These are phyloP conservation scores for Solanum piurae DNA, from an alignment of 257 asterid species.

Conservation along the genomic window DNA sequence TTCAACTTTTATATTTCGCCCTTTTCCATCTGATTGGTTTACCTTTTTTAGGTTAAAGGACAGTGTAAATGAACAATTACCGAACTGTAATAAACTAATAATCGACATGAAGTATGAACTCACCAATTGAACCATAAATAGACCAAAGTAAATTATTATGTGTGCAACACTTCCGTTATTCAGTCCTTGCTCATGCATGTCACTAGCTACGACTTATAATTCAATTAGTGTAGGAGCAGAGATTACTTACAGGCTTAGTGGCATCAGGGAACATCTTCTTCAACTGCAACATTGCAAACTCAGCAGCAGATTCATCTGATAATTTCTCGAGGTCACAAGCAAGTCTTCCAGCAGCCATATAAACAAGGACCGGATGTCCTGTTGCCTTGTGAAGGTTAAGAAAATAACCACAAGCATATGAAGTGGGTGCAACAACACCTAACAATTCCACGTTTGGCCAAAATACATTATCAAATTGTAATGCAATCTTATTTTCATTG, in stretches of 20 bases:
- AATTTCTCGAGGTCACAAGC: conserved; percentile 89
- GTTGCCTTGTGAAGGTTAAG: conserved; percentile 97
- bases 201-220: not conserved
- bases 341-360: conserved; percentile 95
- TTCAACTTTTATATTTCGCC: not conserved
- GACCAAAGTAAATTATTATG: not conserved
- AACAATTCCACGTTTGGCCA: conserved; percentile 94
- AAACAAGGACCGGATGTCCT: conserved; percentile 83
- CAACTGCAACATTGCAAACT: conserved; percentile 72
- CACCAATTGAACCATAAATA: not conserved
- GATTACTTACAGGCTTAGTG: conserved; percentile 62
- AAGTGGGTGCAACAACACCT: conserved; percentile 76
- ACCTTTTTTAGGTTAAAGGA: not conserved
- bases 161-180: not conserved
- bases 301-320: conserved; percentile 62
- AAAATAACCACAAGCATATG: conserved; percentile 88
- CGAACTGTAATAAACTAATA: not conserved
- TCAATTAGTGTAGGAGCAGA: not conserved
- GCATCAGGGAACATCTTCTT: conserved; percentile 86
- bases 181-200: not conserved
- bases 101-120: not conserved
- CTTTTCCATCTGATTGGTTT: not conserved
- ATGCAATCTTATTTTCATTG: conserved; percentile 84
- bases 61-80: not conserved
- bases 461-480: conserved; percentile 61